phyloP scores from a whole-genome alignment of 192 early-diverging fungal genomes.

The Gonapodya sp. region DNA sequence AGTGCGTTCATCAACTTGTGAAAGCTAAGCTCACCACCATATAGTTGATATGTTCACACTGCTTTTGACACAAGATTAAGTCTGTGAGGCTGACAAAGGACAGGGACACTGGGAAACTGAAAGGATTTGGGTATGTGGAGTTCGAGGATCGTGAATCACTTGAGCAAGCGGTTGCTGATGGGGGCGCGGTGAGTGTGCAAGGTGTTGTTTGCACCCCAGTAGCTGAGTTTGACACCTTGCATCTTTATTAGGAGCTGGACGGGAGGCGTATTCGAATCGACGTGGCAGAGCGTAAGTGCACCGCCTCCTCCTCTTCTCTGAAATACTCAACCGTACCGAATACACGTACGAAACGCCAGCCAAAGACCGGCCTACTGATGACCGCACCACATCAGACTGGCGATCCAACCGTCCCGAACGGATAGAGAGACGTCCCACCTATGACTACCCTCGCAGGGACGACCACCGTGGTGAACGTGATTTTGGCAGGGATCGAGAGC shows the following conservation, averaged over 20 bases:
- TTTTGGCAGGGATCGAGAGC: background rate
- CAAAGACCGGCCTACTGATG: background rate
- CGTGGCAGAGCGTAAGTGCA: conserved; percentile 58
- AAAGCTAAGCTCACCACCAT: background rate
- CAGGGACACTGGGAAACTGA: conserved; percentile 63
- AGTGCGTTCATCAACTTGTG: conserved; percentile 38
- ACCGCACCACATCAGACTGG: background rate
- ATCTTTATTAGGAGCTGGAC: conserved; percentile 37
- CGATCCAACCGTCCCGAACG: background rate
- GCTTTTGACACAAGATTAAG: conserved; percentile 38
- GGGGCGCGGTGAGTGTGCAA: conserved; percentile 60
- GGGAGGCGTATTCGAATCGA: conserved; percentile 71
- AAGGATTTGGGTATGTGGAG: conserved; percentile 95
- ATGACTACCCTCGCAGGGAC: background rate
- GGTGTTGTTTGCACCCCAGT: conserved; percentile 21
- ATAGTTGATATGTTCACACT: background rate
- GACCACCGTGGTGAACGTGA: background rate
- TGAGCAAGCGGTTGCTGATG: conserved; percentile 55
- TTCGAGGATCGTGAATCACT: conserved; percentile 53
- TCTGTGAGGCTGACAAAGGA: conserved; percentile 75
- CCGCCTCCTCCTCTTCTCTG: background rate
- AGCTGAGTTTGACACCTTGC: background rate
- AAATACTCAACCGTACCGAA: background rate
- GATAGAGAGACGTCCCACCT: background rate
- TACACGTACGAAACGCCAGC: background rate